phyloP scores from a whole-genome alignment of 2,329 filamentous ascomycete genomes.

The Hypoxylon sp. region DNA sequence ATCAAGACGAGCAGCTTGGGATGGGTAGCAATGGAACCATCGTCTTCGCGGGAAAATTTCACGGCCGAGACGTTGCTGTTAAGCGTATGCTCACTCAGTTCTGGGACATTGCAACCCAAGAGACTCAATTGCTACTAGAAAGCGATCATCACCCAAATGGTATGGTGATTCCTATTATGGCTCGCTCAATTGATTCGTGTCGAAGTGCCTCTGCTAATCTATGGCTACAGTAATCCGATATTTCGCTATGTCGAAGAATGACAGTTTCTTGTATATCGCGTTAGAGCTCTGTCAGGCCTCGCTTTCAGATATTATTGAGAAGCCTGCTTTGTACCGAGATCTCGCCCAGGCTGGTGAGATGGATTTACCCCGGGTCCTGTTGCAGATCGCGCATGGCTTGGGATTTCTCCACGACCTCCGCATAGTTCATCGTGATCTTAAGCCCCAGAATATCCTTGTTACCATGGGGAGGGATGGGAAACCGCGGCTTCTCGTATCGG shows the following conservation, averaged over 20 bases:
- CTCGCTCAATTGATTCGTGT: background rate
- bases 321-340: slow-evolving; percentile 75
- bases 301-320: slow-evolving; percentile 90
- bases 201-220: slow-evolving; percentile 46
- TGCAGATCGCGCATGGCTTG: slow-evolving; percentile 91
- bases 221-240: slow-evolving; percentile 84
- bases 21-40: slow-evolving; percentile 97
- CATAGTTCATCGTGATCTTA: slow-evolving; percentile 97
- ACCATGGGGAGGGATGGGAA: slow-evolving; percentile 77
- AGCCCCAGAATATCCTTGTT: slow-evolving; percentile 97
- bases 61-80: slow-evolving; percentile 92
- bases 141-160: slow-evolving; percentile 95
- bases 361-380: slow-evolving; percentile 84
- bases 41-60: slow-evolving; percentile 95
- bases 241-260: slow-evolving; percentile 89
- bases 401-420: slow-evolving; percentile 90
- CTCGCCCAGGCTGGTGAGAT: slow-evolving; percentile 80
- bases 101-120: slow-evolving; percentile 94
- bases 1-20: slow-evolving; percentile 74
- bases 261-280: slow-evolving; percentile 95
- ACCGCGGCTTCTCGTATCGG: slow-evolving; percentile 92
- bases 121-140: slow-evolving; percentile 90
- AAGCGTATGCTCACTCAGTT: slow-evolving; percentile 98
- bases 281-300: slow-evolving; percentile 95
- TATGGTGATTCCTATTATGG: slow-evolving; percentile 50